Conservation (phyloP, 169 alveolate species). For the Plasmodium vivax region DNA sequence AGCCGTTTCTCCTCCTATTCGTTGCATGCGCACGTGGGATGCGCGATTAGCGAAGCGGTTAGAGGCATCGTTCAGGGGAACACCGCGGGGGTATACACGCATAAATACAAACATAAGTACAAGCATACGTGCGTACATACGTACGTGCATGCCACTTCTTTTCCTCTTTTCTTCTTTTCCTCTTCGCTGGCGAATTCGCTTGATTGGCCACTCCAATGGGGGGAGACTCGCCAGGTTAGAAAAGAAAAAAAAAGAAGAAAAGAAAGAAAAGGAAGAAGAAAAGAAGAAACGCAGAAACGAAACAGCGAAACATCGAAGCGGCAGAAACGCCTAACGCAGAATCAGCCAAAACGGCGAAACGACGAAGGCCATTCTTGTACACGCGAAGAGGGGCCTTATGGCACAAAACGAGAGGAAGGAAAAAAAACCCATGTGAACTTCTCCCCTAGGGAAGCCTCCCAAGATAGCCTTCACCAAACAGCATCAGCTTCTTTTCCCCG, state of each 20-base stretch:
- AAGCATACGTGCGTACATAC: too few species aligned
- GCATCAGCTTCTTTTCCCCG: neutral
- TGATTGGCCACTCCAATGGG: neutral
- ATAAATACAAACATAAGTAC: too few species aligned
- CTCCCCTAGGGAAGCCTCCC: neutral
- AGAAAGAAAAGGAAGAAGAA: neutral
- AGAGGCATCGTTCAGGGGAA: neutral
- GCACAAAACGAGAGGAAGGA: neutral
- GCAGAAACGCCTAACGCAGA: too few species aligned
- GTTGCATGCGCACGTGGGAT: neutral
- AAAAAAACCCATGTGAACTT: neutral
- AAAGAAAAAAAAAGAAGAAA: neutral
- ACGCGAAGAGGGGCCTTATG: neutral
- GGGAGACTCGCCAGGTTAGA: neutral
- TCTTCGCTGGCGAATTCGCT: neutral
- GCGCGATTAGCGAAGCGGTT: neutral
- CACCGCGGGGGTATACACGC: neutral
- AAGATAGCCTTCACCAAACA: neutral
- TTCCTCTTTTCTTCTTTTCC: neutral
- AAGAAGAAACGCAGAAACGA: neutral
- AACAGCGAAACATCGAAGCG: too few species aligned
- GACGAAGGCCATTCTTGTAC: neutral
- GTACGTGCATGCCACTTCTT: neutral
- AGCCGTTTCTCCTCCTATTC: neutral
- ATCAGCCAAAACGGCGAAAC: too few species aligned